phyloP scores from a whole-genome alignment of 768 basidiomycete genomes.

The Tephrocybe sp. region DNA sequence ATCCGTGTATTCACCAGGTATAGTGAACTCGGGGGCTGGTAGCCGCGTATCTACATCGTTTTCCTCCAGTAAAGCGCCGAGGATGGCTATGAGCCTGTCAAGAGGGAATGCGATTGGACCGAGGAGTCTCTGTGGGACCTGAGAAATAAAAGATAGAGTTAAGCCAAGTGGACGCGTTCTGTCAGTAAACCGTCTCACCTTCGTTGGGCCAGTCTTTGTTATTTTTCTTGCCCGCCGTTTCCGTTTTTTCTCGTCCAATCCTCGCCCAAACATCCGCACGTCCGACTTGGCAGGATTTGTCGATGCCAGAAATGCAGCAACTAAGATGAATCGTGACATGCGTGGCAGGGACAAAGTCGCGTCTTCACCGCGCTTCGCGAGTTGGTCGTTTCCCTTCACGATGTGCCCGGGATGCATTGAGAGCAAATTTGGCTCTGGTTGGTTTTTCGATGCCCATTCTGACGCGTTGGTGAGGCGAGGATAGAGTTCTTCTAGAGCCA shows the following conservation, averaged over 20 bases:
- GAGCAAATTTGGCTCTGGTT: slow-evolving; percentile 43
- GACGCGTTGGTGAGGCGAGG: slow-evolving; percentile 66
- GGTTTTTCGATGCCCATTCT: slow-evolving; percentile 59
- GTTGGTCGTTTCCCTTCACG: background rate
- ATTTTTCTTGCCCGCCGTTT: slow-evolving; percentile 45
- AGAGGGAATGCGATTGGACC: slow-evolving; percentile 80
- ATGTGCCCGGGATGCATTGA: slow-evolving; percentile 24
- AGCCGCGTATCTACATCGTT: slow-evolving; percentile 55
- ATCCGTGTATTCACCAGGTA: slow-evolving; percentile 74
- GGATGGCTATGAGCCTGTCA: slow-evolving; percentile 77
- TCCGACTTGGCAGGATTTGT: slow-evolving; percentile 84
- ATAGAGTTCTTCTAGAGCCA: slow-evolving; percentile 65
- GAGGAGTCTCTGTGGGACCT: slow-evolving; percentile 77
- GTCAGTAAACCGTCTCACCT: slow-evolving; percentile 12
- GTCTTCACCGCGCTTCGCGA: slow-evolving; percentile 5
- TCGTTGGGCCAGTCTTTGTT: slow-evolving; percentile 37
- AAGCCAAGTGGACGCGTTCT: background rate
- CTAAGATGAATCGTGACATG: slow-evolving; percentile 46
- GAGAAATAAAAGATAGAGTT: background rate
- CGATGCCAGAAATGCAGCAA: slow-evolving; percentile 63
- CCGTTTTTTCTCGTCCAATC: slow-evolving; percentile 62
- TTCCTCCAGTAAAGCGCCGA: slow-evolving; percentile 77
- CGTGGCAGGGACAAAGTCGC: slow-evolving; percentile 48
- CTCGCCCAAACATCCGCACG: slow-evolving; percentile 79
- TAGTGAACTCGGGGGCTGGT: slow-evolving; percentile 43